phyloP scores from a whole-genome alignment of 768 basidiomycete species.

The Hericium alpestre region DNA sequence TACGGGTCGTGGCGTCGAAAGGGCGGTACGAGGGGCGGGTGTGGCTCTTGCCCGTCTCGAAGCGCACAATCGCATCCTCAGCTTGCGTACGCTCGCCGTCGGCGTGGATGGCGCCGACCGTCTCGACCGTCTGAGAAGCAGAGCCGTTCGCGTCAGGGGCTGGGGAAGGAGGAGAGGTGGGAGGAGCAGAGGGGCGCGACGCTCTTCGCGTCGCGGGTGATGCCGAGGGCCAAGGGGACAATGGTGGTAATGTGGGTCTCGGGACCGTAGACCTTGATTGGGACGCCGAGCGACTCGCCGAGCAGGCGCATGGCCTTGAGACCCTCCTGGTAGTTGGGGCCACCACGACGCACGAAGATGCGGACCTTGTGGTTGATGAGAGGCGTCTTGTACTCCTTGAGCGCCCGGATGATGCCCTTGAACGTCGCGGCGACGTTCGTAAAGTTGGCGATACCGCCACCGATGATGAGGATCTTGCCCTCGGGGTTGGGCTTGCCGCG shows the following conservation, averaged over 20 bases:
- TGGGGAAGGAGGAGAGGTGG: constrained; percentile 39
- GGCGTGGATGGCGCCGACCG: constrained; percentile 63
- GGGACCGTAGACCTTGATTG: constrained; percentile 94
- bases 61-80: constrained; percentile 84
- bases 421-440: constrained; percentile 98
- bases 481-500: constrained; percentile 73
- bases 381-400: constrained; percentile 84
- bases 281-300: constrained; percentile 93
- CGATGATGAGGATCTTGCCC: constrained; percentile 98
- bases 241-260: constrained; percentile 99
- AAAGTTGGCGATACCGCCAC: constrained; percentile 99
- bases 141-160: constrained; percentile 26
- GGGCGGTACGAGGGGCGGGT: constrained; percentile 76
- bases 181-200: constrained; percentile 27
- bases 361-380: constrained; percentile 78
- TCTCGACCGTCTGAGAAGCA: constrained; percentile 22
- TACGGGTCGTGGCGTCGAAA: constrained; percentile 88
- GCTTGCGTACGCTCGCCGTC: constrained; percentile 76
- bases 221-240: constrained; percentile 93
- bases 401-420: constrained; percentile 97
- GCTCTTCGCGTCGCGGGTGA: constrained; percentile 44
- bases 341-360: constrained; percentile 96
- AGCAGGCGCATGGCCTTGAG: constrained; percentile 98
- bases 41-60: constrained; percentile 41
- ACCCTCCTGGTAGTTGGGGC: constrained; percentile 98